Percentiles rank a stretch among this genome's conserved stretches.
These are phyloP conservation scores for Sugiyamaella novakii DNA, from an alignment of 1,139 yeast species.

Conservation along the genomic window DNA sequence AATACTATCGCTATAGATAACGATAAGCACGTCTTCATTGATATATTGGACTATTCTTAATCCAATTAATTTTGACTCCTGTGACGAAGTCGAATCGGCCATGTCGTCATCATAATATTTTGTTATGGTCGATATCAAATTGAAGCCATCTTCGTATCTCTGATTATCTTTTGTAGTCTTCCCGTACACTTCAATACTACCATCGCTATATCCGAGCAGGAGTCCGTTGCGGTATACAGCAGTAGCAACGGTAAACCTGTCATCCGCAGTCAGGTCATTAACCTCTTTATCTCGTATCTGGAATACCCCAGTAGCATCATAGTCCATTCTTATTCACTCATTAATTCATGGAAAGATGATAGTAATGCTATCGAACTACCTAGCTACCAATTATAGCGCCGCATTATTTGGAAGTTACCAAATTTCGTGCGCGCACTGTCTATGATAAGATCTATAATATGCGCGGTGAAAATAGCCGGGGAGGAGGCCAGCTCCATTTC, in stretches of 20 bases:
- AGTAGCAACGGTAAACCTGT: background rate
- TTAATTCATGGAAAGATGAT: too few relatives aligned
- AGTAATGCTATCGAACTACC: background rate
- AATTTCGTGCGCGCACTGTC: too few relatives aligned
- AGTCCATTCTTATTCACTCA: background rate
- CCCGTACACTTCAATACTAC: slow-evolving; percentile 3
- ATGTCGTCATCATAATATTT: background rate
- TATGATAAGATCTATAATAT: slow-evolving; percentile 2
- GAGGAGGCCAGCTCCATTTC: too few relatives aligned
- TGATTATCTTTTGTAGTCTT: too few relatives aligned
- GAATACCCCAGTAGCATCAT: slow-evolving; percentile 1
- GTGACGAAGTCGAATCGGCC: background rate
- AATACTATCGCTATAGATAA: slow-evolving; percentile 1
- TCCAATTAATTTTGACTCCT: background rate
- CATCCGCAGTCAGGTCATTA: background rate
- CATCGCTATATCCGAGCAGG: slow-evolving; percentile 5
- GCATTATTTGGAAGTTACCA: slow-evolving; percentile 3
- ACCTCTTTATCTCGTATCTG: slow-evolving; percentile 5
- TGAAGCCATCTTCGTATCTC: background rate
- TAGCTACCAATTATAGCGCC: slow-evolving; percentile 8
- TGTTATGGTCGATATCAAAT: slow-evolving; percentile 1
- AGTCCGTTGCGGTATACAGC: background rate
- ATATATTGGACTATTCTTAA: background rate
- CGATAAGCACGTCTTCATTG: background rate
- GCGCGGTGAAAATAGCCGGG: too few relatives aligned